phyloP scores from a whole-genome alignment of 2,329 filamentous ascomycete genomes.

The Ceratocystis alfenasii region DNA sequence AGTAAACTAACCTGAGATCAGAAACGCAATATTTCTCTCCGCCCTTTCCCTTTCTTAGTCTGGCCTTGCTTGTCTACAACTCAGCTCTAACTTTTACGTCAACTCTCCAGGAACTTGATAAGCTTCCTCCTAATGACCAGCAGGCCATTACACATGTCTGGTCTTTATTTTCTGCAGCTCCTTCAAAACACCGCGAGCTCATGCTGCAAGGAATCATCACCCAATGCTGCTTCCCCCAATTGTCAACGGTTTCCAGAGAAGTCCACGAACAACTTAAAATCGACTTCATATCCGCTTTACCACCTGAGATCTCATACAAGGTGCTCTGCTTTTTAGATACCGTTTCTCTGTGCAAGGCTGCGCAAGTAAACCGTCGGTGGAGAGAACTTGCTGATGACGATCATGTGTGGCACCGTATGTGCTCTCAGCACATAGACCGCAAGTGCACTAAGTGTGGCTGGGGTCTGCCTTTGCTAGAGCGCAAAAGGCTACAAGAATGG shows the following conservation, averaged over 20 bases:
- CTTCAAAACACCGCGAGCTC: slow-evolving; percentile 82
- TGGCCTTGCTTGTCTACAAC: not conserved
- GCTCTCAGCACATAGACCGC: slow-evolving; percentile 87
- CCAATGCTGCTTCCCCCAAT: slow-evolving; percentile 93
- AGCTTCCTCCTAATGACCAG: slow-evolving; percentile 71
- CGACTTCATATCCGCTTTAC: slow-evolving; percentile 83
- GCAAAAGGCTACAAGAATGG: slow-evolving; percentile 75
- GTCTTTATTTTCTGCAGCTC: slow-evolving; percentile 93
- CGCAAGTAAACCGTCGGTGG: slow-evolving; percentile 86
- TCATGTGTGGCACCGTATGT: slow-evolving; percentile 95
- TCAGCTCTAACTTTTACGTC: not conserved
- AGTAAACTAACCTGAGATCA: slow-evolving; percentile 28
- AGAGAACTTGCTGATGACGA: slow-evolving; percentile 86
- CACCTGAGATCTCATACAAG: slow-evolving; percentile 82
- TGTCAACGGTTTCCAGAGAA: slow-evolving; percentile 81
- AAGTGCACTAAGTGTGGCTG: slow-evolving; percentile 94
- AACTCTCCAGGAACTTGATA: slow-evolving; percentile 57
- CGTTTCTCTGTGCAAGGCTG: slow-evolving; percentile 85
- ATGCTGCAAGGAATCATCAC: slow-evolving; percentile 95
- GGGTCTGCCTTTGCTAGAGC: slow-evolving; percentile 80
- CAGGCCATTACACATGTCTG: slow-evolving; percentile 95
- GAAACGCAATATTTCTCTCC: not conserved
- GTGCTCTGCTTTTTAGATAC: slow-evolving; percentile 90
- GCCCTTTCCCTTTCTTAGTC: not conserved
- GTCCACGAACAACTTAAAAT: slow-evolving; percentile 94